These are phyloP conservation scores for Solanum tacnaense DNA, from an alignment of 257 asterid genomes.

Conservation along the genomic window DNA sequence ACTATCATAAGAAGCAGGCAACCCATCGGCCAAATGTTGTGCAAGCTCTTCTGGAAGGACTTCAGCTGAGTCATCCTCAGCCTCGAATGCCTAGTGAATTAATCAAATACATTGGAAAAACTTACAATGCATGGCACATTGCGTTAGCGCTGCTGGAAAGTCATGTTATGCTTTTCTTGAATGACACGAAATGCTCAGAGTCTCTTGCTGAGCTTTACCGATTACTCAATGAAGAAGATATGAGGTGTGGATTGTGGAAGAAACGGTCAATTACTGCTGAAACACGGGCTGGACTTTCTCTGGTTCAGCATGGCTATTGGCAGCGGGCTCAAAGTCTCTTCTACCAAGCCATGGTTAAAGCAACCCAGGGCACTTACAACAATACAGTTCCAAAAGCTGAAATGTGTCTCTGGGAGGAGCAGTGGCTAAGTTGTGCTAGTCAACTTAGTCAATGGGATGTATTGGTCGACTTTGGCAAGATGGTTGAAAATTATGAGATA, in stretches of 20 bases:
- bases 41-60: conserved; percentile 98
- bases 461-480: conserved; percentile 86
- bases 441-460: conserved; percentile 99
- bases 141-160: conserved; percentile 89
- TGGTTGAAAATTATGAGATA: conserved; percentile 86
- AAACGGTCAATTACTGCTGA: conserved; percentile 85
- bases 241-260: conserved; percentile 99
- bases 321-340: conserved; percentile 93
- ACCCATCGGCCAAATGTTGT: conserved; percentile 91
- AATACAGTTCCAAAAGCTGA: conserved; percentile 97
- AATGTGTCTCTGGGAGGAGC: conserved; percentile 99
- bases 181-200: conserved; percentile 90
- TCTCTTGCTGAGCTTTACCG: conserved; percentile 99
- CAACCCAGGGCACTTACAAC: conserved; percentile 97
- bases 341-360: conserved; percentile 97
- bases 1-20: conserved; percentile 97
- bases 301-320: conserved; percentile 99
- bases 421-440: conserved; percentile 91
- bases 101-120: conserved; percentile 92
- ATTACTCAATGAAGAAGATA: conserved; percentile 92
- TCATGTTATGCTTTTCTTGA: conserved; percentile 89
- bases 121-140: conserved; percentile 98
- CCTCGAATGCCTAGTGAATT: conserved; percentile 99
- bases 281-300: conserved; percentile 94
- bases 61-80: conserved; percentile 96